Percentiles rank a stretch among this genome's conserved stretches.
phyloP scores from a whole-genome alignment of 129 eudicot species.

The Sambucus nigra region DNA sequence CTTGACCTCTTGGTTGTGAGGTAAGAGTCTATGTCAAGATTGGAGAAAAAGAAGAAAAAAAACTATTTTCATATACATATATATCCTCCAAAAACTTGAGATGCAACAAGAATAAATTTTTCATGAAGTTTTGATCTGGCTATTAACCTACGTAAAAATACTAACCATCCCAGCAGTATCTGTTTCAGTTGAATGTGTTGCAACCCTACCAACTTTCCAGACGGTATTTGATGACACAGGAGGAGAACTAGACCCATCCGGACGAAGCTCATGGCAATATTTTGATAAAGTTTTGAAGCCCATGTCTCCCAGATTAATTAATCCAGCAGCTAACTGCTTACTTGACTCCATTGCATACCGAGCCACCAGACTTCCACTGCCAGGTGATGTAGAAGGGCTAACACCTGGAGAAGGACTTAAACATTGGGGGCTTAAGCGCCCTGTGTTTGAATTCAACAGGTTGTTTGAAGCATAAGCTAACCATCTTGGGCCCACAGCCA shows the following conservation, averaged over 20 bases:
- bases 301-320: conserved; percentile 73
- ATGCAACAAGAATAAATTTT: background rate
- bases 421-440: conserved; percentile 80
- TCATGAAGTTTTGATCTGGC: background rate
- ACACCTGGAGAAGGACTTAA: conserved; percentile 79
- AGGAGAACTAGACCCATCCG: conserved; percentile 69
- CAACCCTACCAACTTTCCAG: conserved; percentile 55
- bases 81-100: background rate
- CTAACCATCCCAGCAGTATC: conserved; percentile 79
- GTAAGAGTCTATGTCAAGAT: too few relatives aligned
- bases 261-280: conserved; percentile 71
- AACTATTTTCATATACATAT: background rate
- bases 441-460: conserved; percentile 58
- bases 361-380: conserved; percentile 71
- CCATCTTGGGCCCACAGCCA: conserved; percentile 97
- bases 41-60: background rate
- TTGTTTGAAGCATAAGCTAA: conserved; percentile 90
- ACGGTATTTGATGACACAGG: conserved; percentile 39
- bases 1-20: too few relatives aligned
- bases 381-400: conserved; percentile 94
- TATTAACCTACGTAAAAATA: background rate
- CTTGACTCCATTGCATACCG: conserved; percentile 94
- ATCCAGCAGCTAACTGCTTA: conserved; percentile 78
- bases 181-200: conserved; percentile 48
- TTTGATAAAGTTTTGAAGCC: conserved; percentile 80